Evolutionary conservation across 495 filamentous ascomycete species (phyloP), one percentile per base, ranked within the genome.

Genomic region (Penicillium angulare): DNA sequence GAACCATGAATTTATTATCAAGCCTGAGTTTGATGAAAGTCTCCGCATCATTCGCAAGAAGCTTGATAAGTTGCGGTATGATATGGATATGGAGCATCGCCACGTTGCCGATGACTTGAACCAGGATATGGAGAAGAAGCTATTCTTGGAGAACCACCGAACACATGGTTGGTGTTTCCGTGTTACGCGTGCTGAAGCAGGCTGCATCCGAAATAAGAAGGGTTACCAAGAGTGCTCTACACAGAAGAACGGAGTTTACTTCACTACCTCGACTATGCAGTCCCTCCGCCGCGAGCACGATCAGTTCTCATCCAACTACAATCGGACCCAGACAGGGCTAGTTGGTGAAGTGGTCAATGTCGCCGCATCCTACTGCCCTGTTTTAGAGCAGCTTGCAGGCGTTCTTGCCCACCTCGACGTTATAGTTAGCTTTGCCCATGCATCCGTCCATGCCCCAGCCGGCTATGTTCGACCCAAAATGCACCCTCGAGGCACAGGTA

Each of bases 191-290:
- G 92, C 84, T 10, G 93, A 99, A 70, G 89, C 93, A 3, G 83
- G 86, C 22, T 93, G 89, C 61, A 99, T 99, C 57, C 86, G 93
- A 42, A 92, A 92, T 67, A 93, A 95, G 60, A 82, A 79, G 52
- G 79, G 84, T 35, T 99, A 97, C 61, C 87, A 90, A 62, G 93
- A 99, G 73, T 95, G 90, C 67, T 95, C 91, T 13, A 99, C 93
- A 6, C 95, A 97, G 76, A 99, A 97, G 77, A 97, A 96, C 67
- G 93, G 93, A 29, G 95, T 97, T 41, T 97, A 92, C 73, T 99
- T 99, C 74, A 97, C 93, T 3, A 99, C 92, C 5, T 83, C 82
- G 41, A 79, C 71, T n/a, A 80, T 99, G 59, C 89, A 92, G 60
- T 74, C 82, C 24, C 74, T 93, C 48, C 87, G 93, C 35, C 83